A percentile compares a stretch with the other conserved stretches of the same genome.
These are phyloP conservation scores for Metarhizium sp. DNA, from an alignment of 2,329 filamentous ascomycete species.

Conservation along the genomic window DNA sequence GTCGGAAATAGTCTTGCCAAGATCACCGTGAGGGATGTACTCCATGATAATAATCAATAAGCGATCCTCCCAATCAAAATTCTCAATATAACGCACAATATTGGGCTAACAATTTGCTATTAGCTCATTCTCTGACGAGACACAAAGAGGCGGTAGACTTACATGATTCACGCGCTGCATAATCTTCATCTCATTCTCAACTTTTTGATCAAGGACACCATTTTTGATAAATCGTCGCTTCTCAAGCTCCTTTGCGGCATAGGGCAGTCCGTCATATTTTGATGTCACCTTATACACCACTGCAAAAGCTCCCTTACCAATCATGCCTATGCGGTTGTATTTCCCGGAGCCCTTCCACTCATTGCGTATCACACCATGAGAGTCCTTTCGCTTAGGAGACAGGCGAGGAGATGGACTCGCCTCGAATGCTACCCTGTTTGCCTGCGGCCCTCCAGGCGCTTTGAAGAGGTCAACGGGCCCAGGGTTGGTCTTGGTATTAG, in stretches of 20 bases:
- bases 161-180: slow-evolving; percentile 82
- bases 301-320: slow-evolving; percentile 93
- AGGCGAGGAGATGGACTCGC: slow-evolving; percentile 4
- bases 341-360: slow-evolving; percentile 76
- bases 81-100: slow-evolving; percentile 85
- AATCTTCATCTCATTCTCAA: slow-evolving; percentile 95
- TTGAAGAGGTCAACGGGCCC: slow-evolving; percentile 34
- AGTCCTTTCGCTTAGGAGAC: slow-evolving; percentile 16
- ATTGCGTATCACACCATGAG: slow-evolving; percentile 28
- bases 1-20: slow-evolving; percentile 62
- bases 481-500: slow-evolving; percentile 10
- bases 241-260: slow-evolving; percentile 89
- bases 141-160: slow-evolving; percentile 25
- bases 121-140: not conserved
- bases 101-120: slow-evolving; percentile 47
- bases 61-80: slow-evolving; percentile 70
- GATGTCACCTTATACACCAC: slow-evolving; percentile 85
- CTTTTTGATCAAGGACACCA: slow-evolving; percentile 77
- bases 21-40: slow-evolving; percentile 71
- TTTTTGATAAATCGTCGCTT: slow-evolving; percentile 92
- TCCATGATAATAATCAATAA: slow-evolving; percentile 98
- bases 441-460: slow-evolving; percentile 11
- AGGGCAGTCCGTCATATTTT: slow-evolving; percentile 73
- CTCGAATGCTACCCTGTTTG: slow-evolving; percentile 5
- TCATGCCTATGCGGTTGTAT: slow-evolving; percentile 73